Evolutionary conservation across 129 eudicot genomes (phyloP), one percentile per base, ranked within the genome.

Genomic region (Tanacetum coccineum): DNA sequence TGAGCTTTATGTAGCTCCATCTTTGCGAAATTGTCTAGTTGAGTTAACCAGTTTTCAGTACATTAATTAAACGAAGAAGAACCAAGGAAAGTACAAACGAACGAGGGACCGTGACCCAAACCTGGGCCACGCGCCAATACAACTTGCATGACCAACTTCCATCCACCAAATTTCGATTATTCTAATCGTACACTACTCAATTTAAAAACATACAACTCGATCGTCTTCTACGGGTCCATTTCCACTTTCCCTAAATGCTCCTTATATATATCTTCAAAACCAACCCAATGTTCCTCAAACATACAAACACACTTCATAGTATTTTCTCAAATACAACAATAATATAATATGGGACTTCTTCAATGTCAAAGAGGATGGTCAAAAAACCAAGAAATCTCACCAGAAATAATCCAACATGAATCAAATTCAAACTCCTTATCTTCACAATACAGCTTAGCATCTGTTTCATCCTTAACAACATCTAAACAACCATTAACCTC

Each of bases 381-480:
- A 42, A 58, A 78, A 45, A 73, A 73, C 6, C 66, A 66, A 9
- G 78, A 72, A 60, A 40, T 68, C 4, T 45, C 42, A 9, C 74
- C 80, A 49, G 79, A 75, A 54, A 36, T 32, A 32, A 32, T 32
- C 39, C 39, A 32, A 32, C 39, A 32, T 32, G 39, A n/a, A 36
- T 59, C 21, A 6, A 63, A 73, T 3, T 74, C 75, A 22, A 42
- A 62, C 19, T 54, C 79, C 4, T 73, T 90, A 49, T 70, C 83
- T 54, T 79, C 94, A 12, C 87, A 83, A 55, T 65, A 59, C 61
- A 91, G 94, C 67, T 73, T 91, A 45, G 84, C 90, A 4, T 87
- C 93, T 3, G 77, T 91, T 36, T 85, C 87, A 26, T 91, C 97
- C 2, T 82, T 87, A 53, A 64, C 95, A 9, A 20, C 72, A 3